Evolutionary conservation across 2,329 filamentous ascomycete genomes (phyloP).

Genomic region (Aphanoascus verrucosus): DNA sequence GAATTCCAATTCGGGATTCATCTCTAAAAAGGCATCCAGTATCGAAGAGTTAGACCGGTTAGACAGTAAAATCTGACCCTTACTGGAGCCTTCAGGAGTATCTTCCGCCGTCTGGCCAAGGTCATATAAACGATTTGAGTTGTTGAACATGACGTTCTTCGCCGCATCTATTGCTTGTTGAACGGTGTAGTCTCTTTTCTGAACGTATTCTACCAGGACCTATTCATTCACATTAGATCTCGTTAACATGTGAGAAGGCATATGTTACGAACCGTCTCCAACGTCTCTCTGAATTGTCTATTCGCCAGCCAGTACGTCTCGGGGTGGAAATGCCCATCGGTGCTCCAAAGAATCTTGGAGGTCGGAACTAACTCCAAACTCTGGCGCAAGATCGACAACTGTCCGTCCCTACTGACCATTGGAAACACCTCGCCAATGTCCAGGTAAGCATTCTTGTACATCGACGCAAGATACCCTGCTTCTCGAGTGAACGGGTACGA

Average conservation of each 20-base stretch:
- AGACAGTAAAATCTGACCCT: too few species aligned
- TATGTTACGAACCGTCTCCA: conserved; percentile 48
- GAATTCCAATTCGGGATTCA: conserved; percentile 47
- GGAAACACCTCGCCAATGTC: conserved; percentile 79
- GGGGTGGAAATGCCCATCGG: conserved; percentile 67
- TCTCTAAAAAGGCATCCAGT: neutral
- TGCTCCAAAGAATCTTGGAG: conserved; percentile 69
- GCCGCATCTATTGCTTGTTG: conserved; percentile 54
- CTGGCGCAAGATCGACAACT: conserved; percentile 59
- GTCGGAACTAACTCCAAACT: conserved; percentile 64
- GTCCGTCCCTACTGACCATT: conserved; percentile 63
- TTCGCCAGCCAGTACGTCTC: conserved; percentile 68
- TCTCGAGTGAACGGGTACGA: conserved; percentile 73
- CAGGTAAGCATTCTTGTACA: conserved; percentile 69
- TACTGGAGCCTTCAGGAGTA: conserved; percentile 9
- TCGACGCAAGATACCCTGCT: conserved; percentile 64
- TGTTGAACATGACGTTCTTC: conserved; percentile 61
- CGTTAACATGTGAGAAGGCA: neutral
- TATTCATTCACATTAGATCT: conserved; percentile 24
- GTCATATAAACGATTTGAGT: conserved; percentile 63
- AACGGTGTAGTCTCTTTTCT: conserved; percentile 50
- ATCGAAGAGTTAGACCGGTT: neutral
- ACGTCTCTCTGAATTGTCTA: conserved; percentile 57
- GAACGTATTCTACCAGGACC: conserved; percentile 57
- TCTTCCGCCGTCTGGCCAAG: conserved; percentile 38